A percentile compares a stretch with the other conserved stretches of the same genome.
These are phyloP conservation scores for Apophysomyces variabilis DNA, from an alignment of 371 early-diverging fungal genomes.

Conservation along the genomic window DNA sequence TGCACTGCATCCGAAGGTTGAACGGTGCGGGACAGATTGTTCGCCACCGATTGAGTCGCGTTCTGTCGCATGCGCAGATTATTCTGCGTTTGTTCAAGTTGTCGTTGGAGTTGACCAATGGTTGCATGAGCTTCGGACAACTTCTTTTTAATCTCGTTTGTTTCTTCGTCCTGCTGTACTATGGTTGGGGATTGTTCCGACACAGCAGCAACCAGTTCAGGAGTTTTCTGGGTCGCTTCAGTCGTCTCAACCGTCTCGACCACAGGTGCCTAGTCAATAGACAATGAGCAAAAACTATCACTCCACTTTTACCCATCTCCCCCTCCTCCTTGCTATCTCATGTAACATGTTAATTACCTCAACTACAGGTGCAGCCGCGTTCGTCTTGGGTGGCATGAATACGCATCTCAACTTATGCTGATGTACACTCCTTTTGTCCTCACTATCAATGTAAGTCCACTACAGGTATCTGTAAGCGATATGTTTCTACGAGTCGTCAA, in stretches of 20 bases:
- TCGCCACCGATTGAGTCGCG: neutral
- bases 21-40: constrained; percentile 39
- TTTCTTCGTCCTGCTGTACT: constrained; percentile 16
- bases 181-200: neutral
- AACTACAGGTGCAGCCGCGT: neutral
- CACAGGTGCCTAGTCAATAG: neutral
- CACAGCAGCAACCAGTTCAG: neutral
- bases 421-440: constrained; percentile 53
- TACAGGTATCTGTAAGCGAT: constrained; percentile 27
- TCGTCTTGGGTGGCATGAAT: constrained; percentile 41
- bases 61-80: constrained; percentile 25
- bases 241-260: neutral
- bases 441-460: constrained; percentile 64
- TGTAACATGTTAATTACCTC: neutral
- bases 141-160: constrained; percentile 28
- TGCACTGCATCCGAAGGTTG: constrained; percentile 55
- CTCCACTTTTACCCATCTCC: no score
- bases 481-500: neutral
- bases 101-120: constrained; percentile 30
- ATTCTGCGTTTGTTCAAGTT: constrained; percentile 29
- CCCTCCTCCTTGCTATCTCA: no score
- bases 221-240: neutral
- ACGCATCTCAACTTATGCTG: constrained; percentile 71
- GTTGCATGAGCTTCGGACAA: constrained; percentile 28
- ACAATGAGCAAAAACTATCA: no score